Evolutionary conservation across 495 filamentous ascomycete species (phyloP), one percentile per base, ranked within the genome.

Genomic region (Endocarpon pusillum): DNA sequence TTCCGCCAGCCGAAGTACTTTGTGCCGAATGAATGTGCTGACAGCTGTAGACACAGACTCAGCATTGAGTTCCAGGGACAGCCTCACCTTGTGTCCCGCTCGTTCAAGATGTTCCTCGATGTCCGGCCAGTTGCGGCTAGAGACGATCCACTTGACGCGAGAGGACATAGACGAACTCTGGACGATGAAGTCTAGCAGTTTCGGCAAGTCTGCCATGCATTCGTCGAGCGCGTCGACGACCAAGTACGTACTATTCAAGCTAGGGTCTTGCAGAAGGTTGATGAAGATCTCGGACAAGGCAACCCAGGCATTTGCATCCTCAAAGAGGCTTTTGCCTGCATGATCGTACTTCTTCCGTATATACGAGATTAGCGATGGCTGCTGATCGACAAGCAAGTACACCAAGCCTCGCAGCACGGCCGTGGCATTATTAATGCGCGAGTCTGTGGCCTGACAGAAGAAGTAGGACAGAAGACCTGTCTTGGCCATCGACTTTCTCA

Each of bases 71-170:
- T 35, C 29, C 25, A 33, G 22, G 11, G 12, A 31, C 17, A 24
- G 21, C 38, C 35, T 52, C 20, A 31, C 18, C 10, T 22, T 24
- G 2, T 19, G 46, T 52, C 8, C 32, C 36, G 3, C 52, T 51
- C 12, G 43, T 17, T 31, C 51, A 22, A 1, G 17, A 25, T 22
- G 54, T 55, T 24, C 47, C 51, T 16, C 48, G 47, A 2, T 45
- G 37, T 63, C 54, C 8, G 55, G 61, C 34, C 59, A 40, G 30
- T 57, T 62, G 46, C 38, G 24, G 27, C 39, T 32, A 6, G 23
- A 31, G 5, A 33, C 4, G n/a, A 21, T 32, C n/a, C 32, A 36
- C 11, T 31, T 21, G 7, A 36, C 32, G 10, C 22, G 41, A 9
- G 18, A 22, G 10, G 27, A 19, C 19, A 16, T 4, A 18, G 34